Evolutionary conservation across 345 rosid species (phyloP), one percentile per base, ranked within the genome.

Genomic region (Camelina hispida): DNA sequence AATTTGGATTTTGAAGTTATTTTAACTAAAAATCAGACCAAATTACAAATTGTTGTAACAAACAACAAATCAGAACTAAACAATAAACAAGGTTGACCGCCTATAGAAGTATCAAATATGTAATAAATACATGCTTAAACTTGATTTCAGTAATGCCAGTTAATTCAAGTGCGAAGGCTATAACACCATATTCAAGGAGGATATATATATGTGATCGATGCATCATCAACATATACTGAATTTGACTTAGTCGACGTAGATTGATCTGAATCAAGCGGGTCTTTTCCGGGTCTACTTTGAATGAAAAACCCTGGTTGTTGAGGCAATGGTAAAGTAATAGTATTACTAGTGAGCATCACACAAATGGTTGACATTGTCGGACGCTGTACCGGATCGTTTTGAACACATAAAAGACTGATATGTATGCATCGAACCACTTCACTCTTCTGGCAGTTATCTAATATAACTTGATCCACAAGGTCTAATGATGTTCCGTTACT

Each of bases 351-450:
- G 69, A 87, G 28, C 83, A 83, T 80, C 15, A 58, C 14, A 34
- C 79, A 63, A 7, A 84, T 80, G 7, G 66, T 18, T 1, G 85
- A 61, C 83, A 87, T 80, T 9, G 80, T 72, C 2, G 92, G 88
- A 48, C 88, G 79, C 43, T 74, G 72, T 35, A 47, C 59, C 2
- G 87, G 80, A 69, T 87, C 83, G 81, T 81, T 82, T 30, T 87
- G 87, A 42, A 82, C 87, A 52, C 89, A 87, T 32, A 87, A 58
- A 20, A 87, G 54, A 2, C 88, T 84, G 0, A 88, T 82, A 13
- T 83, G 84, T 7, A 84, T 80, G 68, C 78, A 87, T 73, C 76
- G 78, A 28, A 74, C 68, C 16, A 84, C 78, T 74, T 88, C 86
- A 23, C 66, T 61, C 5, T 9, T 68, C 16, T 61, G 52, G 77